Percentiles rank a stretch among this genome's conserved stretches.
Evolutionary conservation across 1,284 basidiomycete species (phyloP).

Genomic region (Anthracocystis setariae): DNA sequence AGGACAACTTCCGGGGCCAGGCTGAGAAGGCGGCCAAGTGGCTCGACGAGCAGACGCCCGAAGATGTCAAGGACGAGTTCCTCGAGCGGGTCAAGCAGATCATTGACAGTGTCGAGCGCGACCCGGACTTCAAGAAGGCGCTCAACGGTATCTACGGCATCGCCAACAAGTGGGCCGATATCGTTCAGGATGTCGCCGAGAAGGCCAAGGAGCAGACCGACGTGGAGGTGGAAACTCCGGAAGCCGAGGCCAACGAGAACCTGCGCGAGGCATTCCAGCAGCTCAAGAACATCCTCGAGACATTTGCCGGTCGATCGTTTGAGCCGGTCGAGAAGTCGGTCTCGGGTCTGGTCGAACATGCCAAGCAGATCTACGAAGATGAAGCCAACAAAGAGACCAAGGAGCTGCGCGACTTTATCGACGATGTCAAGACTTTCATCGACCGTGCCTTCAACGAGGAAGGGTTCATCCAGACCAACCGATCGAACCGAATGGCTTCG

Average conservation of each 20-base stretch:
- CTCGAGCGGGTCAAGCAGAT: constrained; percentile 69
- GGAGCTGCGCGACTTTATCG: constrained; percentile 68
- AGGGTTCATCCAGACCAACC: constrained; percentile 45
- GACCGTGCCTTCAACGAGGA: constrained; percentile 51
- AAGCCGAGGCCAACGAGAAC: constrained; percentile 68
- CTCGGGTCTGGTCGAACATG: constrained; percentile 67
- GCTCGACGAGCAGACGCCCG: constrained; percentile 70
- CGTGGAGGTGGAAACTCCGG: constrained; percentile 67
- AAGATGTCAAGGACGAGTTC: constrained; percentile 69
- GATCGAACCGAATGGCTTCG: constrained; percentile 43
- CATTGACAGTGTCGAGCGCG: constrained; percentile 58
- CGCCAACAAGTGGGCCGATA: constrained; percentile 70
- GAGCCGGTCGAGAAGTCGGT: constrained; percentile 65
- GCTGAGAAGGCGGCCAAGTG: constrained; percentile 61
- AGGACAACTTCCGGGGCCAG: constrained; percentile 55
- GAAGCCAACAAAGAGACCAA: constrained; percentile 51
- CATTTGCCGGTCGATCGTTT: constrained; percentile 64
- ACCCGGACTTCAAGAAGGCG: constrained; percentile 69
- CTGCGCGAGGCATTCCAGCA: constrained; percentile 69
- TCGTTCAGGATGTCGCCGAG: constrained; percentile 68
- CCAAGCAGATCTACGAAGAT: constrained; percentile 69
- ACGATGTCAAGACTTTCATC: constrained; percentile 51
- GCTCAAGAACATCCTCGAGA: constrained; percentile 69
- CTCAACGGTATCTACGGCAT: constrained; percentile 69
- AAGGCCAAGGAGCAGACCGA: constrained; percentile 68